A percentile compares a stretch with the other conserved stretches of the same genome.
phyloP scores from a whole-genome alignment of 2,329 filamentous ascomycete genomes.

The Ophiocordyceps sinensis region DNA sequence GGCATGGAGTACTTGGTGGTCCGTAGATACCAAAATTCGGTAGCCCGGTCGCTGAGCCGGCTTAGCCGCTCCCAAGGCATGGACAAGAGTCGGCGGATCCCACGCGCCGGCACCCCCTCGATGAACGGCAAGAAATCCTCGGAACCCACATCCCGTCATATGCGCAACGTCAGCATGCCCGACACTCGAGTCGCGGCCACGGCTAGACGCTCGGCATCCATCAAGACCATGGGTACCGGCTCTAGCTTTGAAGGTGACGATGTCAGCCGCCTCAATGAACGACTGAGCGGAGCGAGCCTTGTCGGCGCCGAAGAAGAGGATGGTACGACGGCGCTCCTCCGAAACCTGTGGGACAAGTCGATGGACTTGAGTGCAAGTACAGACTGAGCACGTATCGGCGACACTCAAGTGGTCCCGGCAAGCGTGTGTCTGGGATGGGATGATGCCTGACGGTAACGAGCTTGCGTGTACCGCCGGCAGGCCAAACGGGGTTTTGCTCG shows the following conservation, averaged over 20 bases:
- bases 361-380: slow-evolving; percentile 40
- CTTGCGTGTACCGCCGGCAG: background rate
- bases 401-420: background rate
- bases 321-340: slow-evolving; percentile 33
- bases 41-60: slow-evolving; percentile 44
- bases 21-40: slow-evolving; percentile 55
- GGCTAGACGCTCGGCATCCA: slow-evolving; percentile 19
- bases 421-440: too few relatives aligned
- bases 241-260: slow-evolving; percentile 34
- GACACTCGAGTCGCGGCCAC: slow-evolving; percentile 16
- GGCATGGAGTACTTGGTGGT: slow-evolving; percentile 64
- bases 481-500: too few relatives aligned
- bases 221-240: slow-evolving; percentile 22
- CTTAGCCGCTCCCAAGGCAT: slow-evolving; percentile 32
- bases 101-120: slow-evolving; percentile 22
- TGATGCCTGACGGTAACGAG: background rate
- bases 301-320: slow-evolving; percentile 35
- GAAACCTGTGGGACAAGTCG: slow-evolving; percentile 48
- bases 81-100: slow-evolving; percentile 35
- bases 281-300: slow-evolving; percentile 34
- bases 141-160: slow-evolving; percentile 17
- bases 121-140: slow-evolving; percentile 20
- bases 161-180: slow-evolving; percentile 24
- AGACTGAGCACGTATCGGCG: slow-evolving; percentile 4
- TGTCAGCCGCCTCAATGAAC: slow-evolving; percentile 22